Evolutionary conservation across 331 rosid species (phyloP).

Genomic region (Quercus lobata): DNA sequence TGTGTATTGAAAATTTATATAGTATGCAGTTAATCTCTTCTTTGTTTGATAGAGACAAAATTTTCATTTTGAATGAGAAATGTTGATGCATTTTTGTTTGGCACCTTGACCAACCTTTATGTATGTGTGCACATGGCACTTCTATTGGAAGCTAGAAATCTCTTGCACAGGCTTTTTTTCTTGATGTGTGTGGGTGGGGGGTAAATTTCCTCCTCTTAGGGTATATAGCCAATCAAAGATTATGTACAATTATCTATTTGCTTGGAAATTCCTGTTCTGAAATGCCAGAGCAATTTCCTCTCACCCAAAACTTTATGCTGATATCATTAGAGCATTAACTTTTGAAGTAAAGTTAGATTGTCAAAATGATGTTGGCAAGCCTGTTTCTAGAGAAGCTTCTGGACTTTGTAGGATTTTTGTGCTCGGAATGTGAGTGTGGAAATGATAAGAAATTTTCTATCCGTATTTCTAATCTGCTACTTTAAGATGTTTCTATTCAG

Average conservation of each 20-base stretch:
- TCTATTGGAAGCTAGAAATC: background rate
- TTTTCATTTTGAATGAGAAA: background rate
- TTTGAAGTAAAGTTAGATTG: constrained; percentile 5
- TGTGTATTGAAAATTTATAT: background rate
- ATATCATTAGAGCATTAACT: background rate
- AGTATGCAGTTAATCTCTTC: background rate
- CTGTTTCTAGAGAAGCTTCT: background rate
- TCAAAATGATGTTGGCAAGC: background rate
- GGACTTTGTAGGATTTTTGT: background rate
- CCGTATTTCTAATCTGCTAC: background rate
- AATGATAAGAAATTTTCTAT: background rate
- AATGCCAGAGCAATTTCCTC: background rate
- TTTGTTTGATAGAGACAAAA: background rate
- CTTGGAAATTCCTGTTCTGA: background rate
- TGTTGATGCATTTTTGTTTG: background rate
- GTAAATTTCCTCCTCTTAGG: background rate
- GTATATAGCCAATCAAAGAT: background rate
- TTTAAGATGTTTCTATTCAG: background rate
- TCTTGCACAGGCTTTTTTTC: background rate
- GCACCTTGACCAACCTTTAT: background rate
- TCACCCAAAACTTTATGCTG: background rate
- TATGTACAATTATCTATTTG: background rate
- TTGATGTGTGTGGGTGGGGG: background rate
- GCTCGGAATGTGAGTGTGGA: background rate
- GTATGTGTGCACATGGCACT: background rate